Percentiles rank a stretch among this genome's conserved stretches.
These are phyloP conservation scores for Dalbergia cultrata DNA, from an alignment of 306 rosid species.

Conservation along the genomic window DNA sequence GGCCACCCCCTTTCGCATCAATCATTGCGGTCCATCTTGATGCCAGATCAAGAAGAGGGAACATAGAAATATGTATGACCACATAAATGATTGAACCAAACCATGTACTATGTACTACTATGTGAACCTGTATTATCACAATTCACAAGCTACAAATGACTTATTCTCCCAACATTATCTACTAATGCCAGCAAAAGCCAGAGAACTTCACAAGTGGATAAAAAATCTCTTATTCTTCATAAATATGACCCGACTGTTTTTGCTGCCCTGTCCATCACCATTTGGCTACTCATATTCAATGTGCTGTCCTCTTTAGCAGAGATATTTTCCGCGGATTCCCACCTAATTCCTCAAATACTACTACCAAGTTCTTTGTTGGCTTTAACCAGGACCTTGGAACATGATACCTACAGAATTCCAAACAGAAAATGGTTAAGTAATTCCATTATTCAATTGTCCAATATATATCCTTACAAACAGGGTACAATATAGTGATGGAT, in stretches of 20 bases:
- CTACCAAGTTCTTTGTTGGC: conserved; percentile 78
- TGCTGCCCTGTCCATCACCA: neutral
- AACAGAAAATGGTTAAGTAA: neutral
- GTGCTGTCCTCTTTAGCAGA: conserved; percentile 63
- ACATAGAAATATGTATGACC: neutral
- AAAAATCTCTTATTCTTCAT: conserved; percentile 24
- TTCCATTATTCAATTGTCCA: neutral
- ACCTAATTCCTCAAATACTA: conserved; percentile 92
- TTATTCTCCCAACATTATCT: conserved; percentile 32
- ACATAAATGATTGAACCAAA: conserved; percentile 20
- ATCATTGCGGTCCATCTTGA: conserved; percentile 9
- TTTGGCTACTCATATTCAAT: conserved; percentile 37
- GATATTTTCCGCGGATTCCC: conserved; percentile 85
- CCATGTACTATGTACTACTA: neutral
- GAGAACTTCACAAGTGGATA: conserved; percentile 25
- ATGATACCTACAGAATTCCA: conserved; percentile 76
- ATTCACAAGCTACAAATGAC: conserved; percentile 19
- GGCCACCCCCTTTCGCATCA: conserved; percentile 33
- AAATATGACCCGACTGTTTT: conserved; percentile 15
- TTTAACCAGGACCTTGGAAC: conserved; percentile 97
- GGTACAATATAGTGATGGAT: neutral
- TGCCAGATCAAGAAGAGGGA: conserved; percentile 13
- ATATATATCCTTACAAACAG: neutral
- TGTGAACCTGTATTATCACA: conserved; percentile 16
- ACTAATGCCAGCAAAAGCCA: conserved; percentile 26